Conservation (phyloP, 139 green algal genomes). For the Micractinium sp. region DNA sequence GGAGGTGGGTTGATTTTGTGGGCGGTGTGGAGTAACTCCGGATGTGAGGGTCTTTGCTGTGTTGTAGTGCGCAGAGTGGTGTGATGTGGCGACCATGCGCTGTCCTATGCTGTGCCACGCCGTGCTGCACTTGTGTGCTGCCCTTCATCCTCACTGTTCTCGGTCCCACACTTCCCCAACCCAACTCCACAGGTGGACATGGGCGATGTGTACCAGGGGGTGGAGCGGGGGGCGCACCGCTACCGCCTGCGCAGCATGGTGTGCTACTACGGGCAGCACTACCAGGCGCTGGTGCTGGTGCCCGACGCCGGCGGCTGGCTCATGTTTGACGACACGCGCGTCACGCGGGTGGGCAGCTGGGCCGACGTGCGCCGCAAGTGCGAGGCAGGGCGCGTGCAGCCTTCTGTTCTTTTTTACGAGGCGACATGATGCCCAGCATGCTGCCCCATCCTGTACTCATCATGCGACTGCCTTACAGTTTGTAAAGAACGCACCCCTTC, state of each 20-base stretch:
- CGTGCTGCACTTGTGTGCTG: background rate
- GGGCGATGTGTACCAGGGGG: slow-evolving; percentile 7
- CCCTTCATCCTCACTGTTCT: background rate
- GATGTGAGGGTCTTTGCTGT: too few species aligned
- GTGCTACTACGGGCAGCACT: slow-evolving; percentile 75
- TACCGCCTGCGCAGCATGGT: slow-evolving; percentile 70
- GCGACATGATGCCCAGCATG: background rate
- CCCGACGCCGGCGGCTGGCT: slow-evolving; percentile 64
- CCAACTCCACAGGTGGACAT: background rate
- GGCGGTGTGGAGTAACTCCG: background rate
- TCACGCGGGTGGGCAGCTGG: slow-evolving; percentile 37
- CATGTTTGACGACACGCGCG: slow-evolving; percentile 77
- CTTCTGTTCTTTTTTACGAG: slow-evolving; percentile 22
- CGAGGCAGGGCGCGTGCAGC: slow-evolving; percentile 23
- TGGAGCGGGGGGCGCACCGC: background rate
- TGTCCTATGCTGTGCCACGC: too few species aligned
- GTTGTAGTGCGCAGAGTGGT: too few species aligned
- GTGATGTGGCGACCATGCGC: too few species aligned
- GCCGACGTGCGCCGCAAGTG: background rate
- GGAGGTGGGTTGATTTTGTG: background rate
- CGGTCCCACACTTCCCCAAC: too few species aligned
- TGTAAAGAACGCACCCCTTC: too few species aligned
- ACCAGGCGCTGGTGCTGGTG: slow-evolving; percentile 71
- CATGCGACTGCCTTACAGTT: too few species aligned
- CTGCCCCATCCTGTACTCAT: too few species aligned